Evolutionary conservation across 164 flowering plant genomes (phyloP), one percentile per base, ranked within the genome.

Genomic region (Amborella trichopoda): DNA sequence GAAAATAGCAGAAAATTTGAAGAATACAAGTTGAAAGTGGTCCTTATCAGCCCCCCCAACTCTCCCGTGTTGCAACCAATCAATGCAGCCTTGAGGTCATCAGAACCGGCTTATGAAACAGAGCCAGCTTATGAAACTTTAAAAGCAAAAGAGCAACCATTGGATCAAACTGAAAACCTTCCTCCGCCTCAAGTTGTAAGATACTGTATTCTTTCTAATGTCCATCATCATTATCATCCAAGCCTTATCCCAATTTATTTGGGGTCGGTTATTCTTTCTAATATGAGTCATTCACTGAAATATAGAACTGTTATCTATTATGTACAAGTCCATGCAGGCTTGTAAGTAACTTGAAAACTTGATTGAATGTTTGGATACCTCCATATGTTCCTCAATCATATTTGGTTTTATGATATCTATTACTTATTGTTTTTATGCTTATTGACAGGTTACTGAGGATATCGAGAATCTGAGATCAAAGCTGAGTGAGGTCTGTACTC

Each of bases 21-120:
- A 59, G 97, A 89, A 69, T 68, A 58, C 40, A 89, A 89, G 70
- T 61, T 89, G 54, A 78, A 53, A 52, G 97, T 89, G 63, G 42
- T 58, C 42, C 72, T 85, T 12, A 45, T 70, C 45, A 67, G 67
- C 50, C 81, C 80, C 50, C 68, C 81, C 9, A 33, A 52, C 46
- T 80, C 94, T 26, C 91, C 94, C 6, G 65, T 48, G 22, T 41
- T 67, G 22, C 64, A 64, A n/a, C 90, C 77, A 28, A 48, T 69
- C 23, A 60, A 59, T 28, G 51, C 21, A 28, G 46, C 52, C 42
- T 34, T 36, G 43, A 44, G 27, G 25, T 23, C 26, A n/a, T 26
- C 25, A 10, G 32, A 44, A 36, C 52, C 19, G 30, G 34, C 26
- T 13, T 28, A n/a, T 24, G 36, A 37, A 25, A 41, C 44, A 24